These are phyloP conservation scores for Xylaria venustula DNA, from an alignment of 495 filamentous ascomycete genomes.

Conservation along the genomic window DNA sequence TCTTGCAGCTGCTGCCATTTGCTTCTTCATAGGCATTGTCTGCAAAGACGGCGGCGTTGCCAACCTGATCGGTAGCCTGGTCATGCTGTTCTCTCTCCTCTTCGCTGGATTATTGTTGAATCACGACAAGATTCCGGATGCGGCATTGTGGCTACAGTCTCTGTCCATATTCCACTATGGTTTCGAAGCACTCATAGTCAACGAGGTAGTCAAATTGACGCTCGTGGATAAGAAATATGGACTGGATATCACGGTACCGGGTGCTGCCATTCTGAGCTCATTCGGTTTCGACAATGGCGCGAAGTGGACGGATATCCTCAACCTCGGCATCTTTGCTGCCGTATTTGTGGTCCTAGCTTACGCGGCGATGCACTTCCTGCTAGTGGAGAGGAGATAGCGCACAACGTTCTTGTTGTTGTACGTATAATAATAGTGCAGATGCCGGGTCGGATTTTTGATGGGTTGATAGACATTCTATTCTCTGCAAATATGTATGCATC, in stretches of 20 bases:
- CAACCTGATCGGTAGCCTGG: conserved; percentile 89
- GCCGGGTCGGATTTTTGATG: background rate
- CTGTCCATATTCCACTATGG: conserved; percentile 99
- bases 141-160: conserved; percentile 85
- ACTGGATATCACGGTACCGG: conserved; percentile 92
- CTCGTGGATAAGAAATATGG: conserved; percentile 92
- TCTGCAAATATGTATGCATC: background rate
- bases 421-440: background rate
- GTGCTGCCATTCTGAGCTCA: conserved; percentile 86
- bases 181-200: conserved; percentile 95
- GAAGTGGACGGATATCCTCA: conserved; percentile 81
- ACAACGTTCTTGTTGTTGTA: background rate
- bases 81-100: conserved; percentile 96
- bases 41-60: conserved; percentile 91
- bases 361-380: conserved; percentile 84
- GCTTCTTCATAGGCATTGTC: conserved; percentile 93
- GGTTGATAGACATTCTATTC: background rate
- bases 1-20: conserved; percentile 87
- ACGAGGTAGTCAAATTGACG: conserved; percentile 89
- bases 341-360: conserved; percentile 89
- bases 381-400: conserved; percentile 72
- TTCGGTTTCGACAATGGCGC: conserved; percentile 88
- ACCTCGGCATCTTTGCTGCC: conserved; percentile 76
- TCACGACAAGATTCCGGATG: conserved; percentile 83
- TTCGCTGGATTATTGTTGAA: conserved; percentile 94